phyloP scores from a whole-genome alignment of 805 yeast genomes.

The Sungouiozyma intestinalis region DNA sequence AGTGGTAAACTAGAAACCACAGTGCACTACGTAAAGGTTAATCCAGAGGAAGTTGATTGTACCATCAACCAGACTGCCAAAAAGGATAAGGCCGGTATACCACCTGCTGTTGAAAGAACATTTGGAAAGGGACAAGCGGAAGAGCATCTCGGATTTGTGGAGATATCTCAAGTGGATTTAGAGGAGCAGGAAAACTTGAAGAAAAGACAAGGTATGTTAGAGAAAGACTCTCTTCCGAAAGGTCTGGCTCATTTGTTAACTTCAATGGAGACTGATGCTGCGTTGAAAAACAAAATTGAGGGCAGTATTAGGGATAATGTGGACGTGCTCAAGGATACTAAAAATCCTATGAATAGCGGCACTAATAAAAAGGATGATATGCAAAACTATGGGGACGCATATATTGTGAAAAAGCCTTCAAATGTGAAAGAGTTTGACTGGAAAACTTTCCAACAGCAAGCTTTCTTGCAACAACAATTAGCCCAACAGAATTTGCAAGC shows the following conservation, averaged over 20 bases:
- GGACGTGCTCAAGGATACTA: too few species aligned
- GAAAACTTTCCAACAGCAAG: constrained; percentile 26
- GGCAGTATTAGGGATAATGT: too few species aligned
- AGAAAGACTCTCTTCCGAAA: constrained; percentile 43
- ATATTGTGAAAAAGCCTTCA: constrained; percentile 25
- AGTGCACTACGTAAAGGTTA: neutral
- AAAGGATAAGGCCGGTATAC: constrained; percentile 41
- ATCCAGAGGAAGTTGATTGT: neutral
- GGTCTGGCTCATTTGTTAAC: constrained; percentile 41
- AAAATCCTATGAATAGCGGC: constrained; percentile 4
- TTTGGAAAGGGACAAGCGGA: constrained; percentile 25
- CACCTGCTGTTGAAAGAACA: constrained; percentile 46
- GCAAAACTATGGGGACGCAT: constrained; percentile 8
- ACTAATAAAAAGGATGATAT: constrained; percentile 1
- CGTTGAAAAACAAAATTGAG: too few species aligned
- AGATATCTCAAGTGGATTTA: constrained; percentile 29
- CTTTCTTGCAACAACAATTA: constrained; percentile 25
- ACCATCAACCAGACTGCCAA: neutral
- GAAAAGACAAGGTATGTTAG: constrained; percentile 40
- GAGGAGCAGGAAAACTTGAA: constrained; percentile 40
- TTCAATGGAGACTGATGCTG: constrained; percentile 23
- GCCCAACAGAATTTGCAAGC: constrained; percentile 29
- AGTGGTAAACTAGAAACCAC: neutral
- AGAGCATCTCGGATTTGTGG: constrained; percentile 29
- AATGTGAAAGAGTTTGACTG: constrained; percentile 24